Base-by-base conservation (phyloP, 2,329 filamentous ascomycete genomes). In the Nothophoma quercina region DNA sequence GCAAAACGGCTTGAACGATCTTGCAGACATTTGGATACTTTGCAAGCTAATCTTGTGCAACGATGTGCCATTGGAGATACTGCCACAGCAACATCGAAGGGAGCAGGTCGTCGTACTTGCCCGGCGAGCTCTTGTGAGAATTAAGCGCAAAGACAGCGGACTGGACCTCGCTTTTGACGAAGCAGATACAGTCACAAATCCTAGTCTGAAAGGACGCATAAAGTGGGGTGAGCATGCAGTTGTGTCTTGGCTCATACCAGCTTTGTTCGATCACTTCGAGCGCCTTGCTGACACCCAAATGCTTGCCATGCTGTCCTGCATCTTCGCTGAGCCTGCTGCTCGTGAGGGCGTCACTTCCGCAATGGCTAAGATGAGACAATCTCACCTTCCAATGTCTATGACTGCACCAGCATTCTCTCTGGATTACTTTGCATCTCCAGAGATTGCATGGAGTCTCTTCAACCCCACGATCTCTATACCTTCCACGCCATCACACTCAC, bases 1-100 rank as follows among this genome's bases (percentile, higher is more conserved):
- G 60, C 87, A 85, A 57, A 82, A 88, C 61, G 90, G 88, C 4
- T 83, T 85, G 58, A 72, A 80, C 12, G 90, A 96, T 58, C 75
- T 96, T 23, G 88, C 89, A 21, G 85, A 91, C 62, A 84, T 96
- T 6, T 99, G 95, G 95, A 85, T 84, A 40, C 88, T 97, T 59
- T 81, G 91, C 47, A 88, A 85, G 15, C 79, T 97, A 51, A 80
- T 98, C 5, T 78, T 98, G 36, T 86, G 87, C 59, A 89, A 90
- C 61, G 86, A 91, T 35, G 87, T 93, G 22, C 89, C 89, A 1
- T 77, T 93, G 3, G 83, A 88, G 62, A 77, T 90, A 21, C 75
- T 88, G 34, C 78, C 81, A 3, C 80, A 83, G 49, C 76, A 80
- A 23, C 78, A 81, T 56, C 77, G 80, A 32, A 78, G 80, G 7